Base-by-base conservation (phyloP, 1,284 basidiomycete genomes). In the Malassezia pachydermatis region DNA sequence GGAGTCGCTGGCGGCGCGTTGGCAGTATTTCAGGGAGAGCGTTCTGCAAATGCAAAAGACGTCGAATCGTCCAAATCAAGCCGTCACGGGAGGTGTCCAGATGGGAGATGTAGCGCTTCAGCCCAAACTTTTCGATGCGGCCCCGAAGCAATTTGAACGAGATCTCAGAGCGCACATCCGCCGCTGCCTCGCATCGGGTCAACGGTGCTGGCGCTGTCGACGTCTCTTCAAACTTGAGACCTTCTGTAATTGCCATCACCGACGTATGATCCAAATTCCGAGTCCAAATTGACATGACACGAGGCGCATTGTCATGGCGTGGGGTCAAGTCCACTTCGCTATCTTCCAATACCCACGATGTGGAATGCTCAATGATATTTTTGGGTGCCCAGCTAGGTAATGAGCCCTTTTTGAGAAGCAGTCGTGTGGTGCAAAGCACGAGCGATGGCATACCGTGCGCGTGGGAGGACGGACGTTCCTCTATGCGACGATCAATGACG, bases 361-460 rank as follows among this genome's bases (percentile, higher is more conserved):
- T 63, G 13, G 66, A 53, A 32, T 65, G 67, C 53, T 63, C 61
- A 30, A 85, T 76, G 63, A 84, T 84, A 35, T 85, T 84, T 63
- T 80, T 78, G 2, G 84, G 86, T 14, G 84, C 86, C 90, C 90
- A 96, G 66, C 82, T 79, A 3, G 90, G 90, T 45, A 94, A 76
- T 11, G 86, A 80, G 8, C 89, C 89, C 32, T 82, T 79, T 76
- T 96, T 96, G 62, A 94, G 78, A 62, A 96, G 87, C 55, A 96
- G 81, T 20, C 90, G 81, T 1, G 84, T 86, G 0, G 89, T 95
- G 47, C 82, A 74, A n/a, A 96, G 78, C 10, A 84, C 80, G 22
- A 87, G 86, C 0, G 71, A 72, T 1, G 76, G 74, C n/a, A 20
- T n/a, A 19, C 22, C 35, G 17, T 10, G 11, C 11, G 38, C 27